Conservation (phyloP, 2,329 filamentous ascomycete genomes). For the Exophiala calicioides region DNA sequence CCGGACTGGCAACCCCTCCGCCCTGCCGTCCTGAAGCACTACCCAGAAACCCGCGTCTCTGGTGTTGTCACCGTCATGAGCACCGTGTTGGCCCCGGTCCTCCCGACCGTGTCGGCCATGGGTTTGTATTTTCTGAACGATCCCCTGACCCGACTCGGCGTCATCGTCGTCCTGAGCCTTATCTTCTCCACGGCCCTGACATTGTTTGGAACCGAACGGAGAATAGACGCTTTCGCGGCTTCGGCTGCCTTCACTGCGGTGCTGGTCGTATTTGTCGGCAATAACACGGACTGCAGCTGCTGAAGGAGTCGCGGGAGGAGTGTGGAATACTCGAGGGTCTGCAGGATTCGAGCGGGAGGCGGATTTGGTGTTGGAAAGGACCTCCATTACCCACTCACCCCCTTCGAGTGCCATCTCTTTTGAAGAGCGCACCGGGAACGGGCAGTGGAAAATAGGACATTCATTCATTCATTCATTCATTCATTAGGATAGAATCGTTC, state of each 20-base stretch:
- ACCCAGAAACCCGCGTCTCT: constrained; percentile 4
- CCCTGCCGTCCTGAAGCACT: not conserved
- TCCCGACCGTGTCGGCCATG: constrained; percentile 34
- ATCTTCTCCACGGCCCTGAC: constrained; percentile 32
- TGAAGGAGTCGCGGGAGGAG: too few relatives aligned
- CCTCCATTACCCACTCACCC: too few relatives aligned
- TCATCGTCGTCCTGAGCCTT: constrained; percentile 31
- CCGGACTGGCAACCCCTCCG: constrained; percentile 3
- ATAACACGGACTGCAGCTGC: not conserved
- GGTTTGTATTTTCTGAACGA: constrained; percentile 34
- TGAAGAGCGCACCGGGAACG: too few relatives aligned
- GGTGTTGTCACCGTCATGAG: constrained; percentile 25
- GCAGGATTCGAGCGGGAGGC: too few relatives aligned
- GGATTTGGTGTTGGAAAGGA: too few relatives aligned
- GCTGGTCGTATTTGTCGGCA: constrained; percentile 14
- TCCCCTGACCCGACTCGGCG: constrained; percentile 28
- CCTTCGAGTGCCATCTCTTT: too few relatives aligned
- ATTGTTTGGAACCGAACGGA: constrained; percentile 32
- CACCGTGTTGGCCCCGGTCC: constrained; percentile 33
- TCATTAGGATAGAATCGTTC: too few relatives aligned
- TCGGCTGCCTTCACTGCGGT: constrained; percentile 33
- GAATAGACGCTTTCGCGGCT: constrained; percentile 35
- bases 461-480: too few relatives aligned
- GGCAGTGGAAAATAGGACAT: too few relatives aligned
- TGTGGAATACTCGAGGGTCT: too few relatives aligned